Percentiles rank a stretch among this genome's conserved stretches.
Conservation (phyloP, 768 basidiomycete genomes). For the Dacryopinax spathularia region DNA sequence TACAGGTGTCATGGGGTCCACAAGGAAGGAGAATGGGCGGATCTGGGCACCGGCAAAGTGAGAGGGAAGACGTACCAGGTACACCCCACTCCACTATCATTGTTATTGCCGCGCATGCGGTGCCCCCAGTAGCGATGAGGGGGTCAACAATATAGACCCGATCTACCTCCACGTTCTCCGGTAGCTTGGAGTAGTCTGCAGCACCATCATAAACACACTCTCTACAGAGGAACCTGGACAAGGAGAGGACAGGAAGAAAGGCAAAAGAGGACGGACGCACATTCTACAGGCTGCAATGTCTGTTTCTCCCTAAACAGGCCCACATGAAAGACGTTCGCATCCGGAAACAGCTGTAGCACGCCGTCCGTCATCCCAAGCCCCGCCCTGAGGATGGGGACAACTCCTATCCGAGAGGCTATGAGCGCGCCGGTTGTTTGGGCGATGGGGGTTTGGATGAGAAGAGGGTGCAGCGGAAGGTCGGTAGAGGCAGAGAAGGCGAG, state of each 20-base stretch:
- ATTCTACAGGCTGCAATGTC: constrained; percentile 81
- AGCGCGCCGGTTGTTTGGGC: constrained; percentile 59
- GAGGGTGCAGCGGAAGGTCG: constrained; percentile 26
- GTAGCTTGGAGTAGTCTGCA: constrained; percentile 82
- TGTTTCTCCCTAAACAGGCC: constrained; percentile 81
- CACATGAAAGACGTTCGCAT: constrained; percentile 76
- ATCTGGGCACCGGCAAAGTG: not conserved
- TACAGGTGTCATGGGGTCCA: no score
- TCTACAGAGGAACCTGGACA: no score
- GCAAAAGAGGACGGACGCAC: constrained; percentile 28
- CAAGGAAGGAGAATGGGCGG: not conserved
- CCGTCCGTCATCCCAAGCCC: constrained; percentile 90
- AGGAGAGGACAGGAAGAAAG: not conserved
- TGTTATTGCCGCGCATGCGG: constrained; percentile 68
- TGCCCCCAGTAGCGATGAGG: constrained; percentile 86
- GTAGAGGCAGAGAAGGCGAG: constrained; percentile 75
- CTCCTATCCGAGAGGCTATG: constrained; percentile 64
- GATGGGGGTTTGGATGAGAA: constrained; percentile 56
- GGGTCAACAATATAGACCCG: constrained; percentile 82
- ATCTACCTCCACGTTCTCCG: constrained; percentile 60
- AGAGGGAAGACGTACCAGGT: constrained; percentile 33
- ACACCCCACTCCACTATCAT: constrained; percentile 83
- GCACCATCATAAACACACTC: not conserved
- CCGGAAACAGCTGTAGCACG: constrained; percentile 72
- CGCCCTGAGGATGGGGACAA: constrained; percentile 85